Evolutionary conservation across 306 rosid genomes (phyloP).

Genomic region (Macrotyloma uniflorum): DNA sequence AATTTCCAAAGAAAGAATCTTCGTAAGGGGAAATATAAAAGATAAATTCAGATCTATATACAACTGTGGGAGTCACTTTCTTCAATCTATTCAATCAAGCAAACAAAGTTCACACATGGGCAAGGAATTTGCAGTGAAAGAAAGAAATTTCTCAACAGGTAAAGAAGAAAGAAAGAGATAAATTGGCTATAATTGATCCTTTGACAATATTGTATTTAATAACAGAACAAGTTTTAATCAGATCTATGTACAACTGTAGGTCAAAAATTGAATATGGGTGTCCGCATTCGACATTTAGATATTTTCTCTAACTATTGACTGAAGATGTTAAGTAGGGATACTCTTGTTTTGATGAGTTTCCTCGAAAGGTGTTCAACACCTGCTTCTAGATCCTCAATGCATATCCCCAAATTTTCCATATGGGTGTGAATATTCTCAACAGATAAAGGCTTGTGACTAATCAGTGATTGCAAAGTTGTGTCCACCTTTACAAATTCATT

Average conservation of each 20-base stretch:
- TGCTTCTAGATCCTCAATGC: constrained; percentile 42
- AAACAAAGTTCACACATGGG: background rate
- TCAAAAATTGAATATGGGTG: constrained; percentile 20
- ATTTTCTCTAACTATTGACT: constrained; percentile 9
- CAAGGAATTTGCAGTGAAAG: background rate
- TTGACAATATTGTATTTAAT: background rate
- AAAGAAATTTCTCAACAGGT: background rate
- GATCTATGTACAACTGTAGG: constrained; percentile 29
- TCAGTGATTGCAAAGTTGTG: constrained; percentile 34
- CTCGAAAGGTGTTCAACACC: constrained; percentile 34
- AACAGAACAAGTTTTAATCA: background rate
- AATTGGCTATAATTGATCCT: constrained; percentile 16
- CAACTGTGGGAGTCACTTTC: background rate
- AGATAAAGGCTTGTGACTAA: constrained; percentile 29
- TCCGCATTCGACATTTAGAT: constrained; percentile 11
- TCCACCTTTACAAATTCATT: constrained; percentile 45
- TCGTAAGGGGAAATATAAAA: constrained; percentile 7
- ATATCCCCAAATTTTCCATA: constrained; percentile 35
- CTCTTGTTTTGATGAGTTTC: constrained; percentile 44
- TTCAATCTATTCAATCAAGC: background rate
- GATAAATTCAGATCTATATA: background rate
- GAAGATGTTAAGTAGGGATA: constrained; percentile 47
- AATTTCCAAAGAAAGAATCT: background rate
- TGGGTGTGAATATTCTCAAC: constrained; percentile 24
- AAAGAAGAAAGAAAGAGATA: background rate